Percentiles rank a stretch among this genome's conserved stretches.
These are phyloP conservation scores for Chondrostereum purpureum DNA, from an alignment of 1,284 basidiomycete species.

Conservation along the genomic window DNA sequence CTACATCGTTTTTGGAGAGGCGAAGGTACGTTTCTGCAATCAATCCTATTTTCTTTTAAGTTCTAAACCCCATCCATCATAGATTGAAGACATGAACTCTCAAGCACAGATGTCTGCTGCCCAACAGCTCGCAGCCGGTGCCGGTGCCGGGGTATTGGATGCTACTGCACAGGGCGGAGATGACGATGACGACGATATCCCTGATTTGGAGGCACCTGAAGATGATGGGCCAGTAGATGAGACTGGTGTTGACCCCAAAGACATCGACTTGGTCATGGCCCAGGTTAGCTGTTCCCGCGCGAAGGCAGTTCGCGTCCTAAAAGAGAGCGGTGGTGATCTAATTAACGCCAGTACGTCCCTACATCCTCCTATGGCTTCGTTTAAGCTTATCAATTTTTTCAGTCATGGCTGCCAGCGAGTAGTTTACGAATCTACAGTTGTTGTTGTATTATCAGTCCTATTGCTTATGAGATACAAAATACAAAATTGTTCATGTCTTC, in stretches of 20 bases:
- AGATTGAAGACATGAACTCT: slow-evolving; percentile 90
- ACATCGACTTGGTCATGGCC: slow-evolving; percentile 91
- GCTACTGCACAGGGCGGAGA: slow-evolving; percentile 47
- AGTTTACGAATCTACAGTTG: too few species aligned
- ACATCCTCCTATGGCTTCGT: slow-evolving; percentile 1
- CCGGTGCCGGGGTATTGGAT: slow-evolving; percentile 41
- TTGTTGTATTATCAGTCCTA: slow-evolving; percentile 14
- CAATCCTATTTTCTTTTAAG: background rate
- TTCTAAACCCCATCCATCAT: slow-evolving; percentile 1
- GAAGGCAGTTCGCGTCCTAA: slow-evolving; percentile 83
- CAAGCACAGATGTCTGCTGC: slow-evolving; percentile 80
- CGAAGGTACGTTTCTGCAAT: slow-evolving; percentile 55
- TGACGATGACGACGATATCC: slow-evolving; percentile 71
- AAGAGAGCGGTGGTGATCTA: slow-evolving; percentile 85
- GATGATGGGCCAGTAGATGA: slow-evolving; percentile 76
- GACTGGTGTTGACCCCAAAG: slow-evolving; percentile 85
- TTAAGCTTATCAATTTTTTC: slow-evolving; percentile 12
- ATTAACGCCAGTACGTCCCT: slow-evolving; percentile 85
- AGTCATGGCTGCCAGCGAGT: slow-evolving; percentile 76
- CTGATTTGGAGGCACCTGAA: slow-evolving; percentile 74
- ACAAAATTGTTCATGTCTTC: slow-evolving; percentile 25
- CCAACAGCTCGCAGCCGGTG: slow-evolving; percentile 67
- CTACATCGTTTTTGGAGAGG: slow-evolving; percentile 99
- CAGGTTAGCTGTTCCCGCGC: slow-evolving; percentile 79
- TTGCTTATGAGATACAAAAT: slow-evolving; percentile 18